Percentiles rank a stretch among this genome's conserved stretches.
phyloP scores from a whole-genome alignment of 495 filamentous ascomycete genomes.

The Parathielavia hyrcaniae region DNA sequence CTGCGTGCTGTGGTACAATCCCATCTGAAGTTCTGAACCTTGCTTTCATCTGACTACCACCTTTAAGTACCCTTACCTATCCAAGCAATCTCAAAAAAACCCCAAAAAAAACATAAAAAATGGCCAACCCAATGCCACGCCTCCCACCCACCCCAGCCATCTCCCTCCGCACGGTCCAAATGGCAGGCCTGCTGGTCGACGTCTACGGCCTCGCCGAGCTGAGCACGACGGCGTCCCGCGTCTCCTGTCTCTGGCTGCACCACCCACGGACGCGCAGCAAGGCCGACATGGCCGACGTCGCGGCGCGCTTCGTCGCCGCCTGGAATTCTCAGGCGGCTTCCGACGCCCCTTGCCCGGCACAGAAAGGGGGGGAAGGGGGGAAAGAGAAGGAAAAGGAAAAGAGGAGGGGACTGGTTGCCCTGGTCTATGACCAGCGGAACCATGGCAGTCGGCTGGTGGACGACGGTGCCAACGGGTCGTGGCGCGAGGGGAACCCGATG shows the following conservation, averaged over 20 bases:
- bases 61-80: too few relatives aligned
- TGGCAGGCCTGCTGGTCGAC: slow-evolving; percentile 69
- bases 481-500: slow-evolving; percentile 69
- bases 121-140: slow-evolving; percentile 8
- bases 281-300: slow-evolving; percentile 57
- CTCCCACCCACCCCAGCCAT: slow-evolving; percentile 41
- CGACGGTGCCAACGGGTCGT: slow-evolving; percentile 58
- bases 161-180: slow-evolving; percentile 55
- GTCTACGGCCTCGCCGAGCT: slow-evolving; percentile 78
- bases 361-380: neutral
- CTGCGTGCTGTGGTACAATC: too few relatives aligned
- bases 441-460: slow-evolving; percentile 67
- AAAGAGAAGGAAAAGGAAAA: slow-evolving; percentile 2
- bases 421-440: slow-evolving; percentile 84
- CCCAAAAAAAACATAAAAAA: slow-evolving; percentile 2
- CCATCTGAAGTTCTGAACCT: too few relatives aligned
- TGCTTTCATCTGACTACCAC: too few relatives aligned
- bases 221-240: slow-evolving; percentile 36
- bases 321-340: slow-evolving; percentile 24
- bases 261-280: slow-evolving; percentile 67
- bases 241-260: slow-evolving; percentile 80
- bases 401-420: slow-evolving; percentile 58
- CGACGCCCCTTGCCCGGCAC: too few relatives aligned
- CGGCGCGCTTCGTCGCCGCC: slow-evolving; percentile 33
- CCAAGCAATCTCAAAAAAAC: too few relatives aligned